These are phyloP conservation scores for Xylaria sp. DNA, from an alignment of 2,329 filamentous ascomycete genomes.

Conservation along the genomic window DNA sequence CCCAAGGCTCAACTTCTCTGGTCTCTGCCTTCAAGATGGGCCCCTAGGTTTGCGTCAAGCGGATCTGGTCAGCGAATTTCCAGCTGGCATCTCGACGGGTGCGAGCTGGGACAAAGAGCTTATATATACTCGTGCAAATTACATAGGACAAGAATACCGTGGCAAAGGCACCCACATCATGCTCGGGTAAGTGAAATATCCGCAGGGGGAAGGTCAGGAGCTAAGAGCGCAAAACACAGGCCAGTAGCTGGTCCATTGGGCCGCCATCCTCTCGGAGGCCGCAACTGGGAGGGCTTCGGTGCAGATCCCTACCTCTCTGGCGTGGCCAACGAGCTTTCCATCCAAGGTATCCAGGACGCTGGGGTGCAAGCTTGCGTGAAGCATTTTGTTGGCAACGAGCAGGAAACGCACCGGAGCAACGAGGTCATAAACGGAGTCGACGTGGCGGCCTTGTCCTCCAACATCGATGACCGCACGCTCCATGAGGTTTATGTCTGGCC, in stretches of 20 bases:
- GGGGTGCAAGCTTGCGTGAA: constrained; percentile 45
- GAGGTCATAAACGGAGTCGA: not conserved
- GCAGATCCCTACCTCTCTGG: constrained; percentile 68
- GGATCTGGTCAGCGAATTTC: constrained; percentile 82
- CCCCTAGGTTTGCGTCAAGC: constrained; percentile 79
- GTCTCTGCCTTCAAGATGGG: constrained; percentile 81
- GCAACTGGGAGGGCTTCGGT: constrained; percentile 69
- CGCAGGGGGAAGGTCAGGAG: too few species aligned
- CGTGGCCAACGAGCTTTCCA: constrained; percentile 55
- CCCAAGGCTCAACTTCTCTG: constrained; percentile 71
- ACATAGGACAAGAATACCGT: constrained; percentile 72
- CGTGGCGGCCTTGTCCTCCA: constrained; percentile 5
- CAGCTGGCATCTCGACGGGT: constrained; percentile 82
- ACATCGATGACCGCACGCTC: constrained; percentile 7
- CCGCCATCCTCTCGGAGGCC: constrained; percentile 53
- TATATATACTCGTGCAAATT: constrained; percentile 77
- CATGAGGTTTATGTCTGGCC: constrained; percentile 19
- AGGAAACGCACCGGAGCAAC: constrained; percentile 61
- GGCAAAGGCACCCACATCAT: constrained; percentile 71
- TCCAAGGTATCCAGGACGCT: constrained; percentile 46
- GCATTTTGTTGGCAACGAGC: constrained; percentile 70
- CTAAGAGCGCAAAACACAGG: too few species aligned
- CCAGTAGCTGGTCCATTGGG: constrained; percentile 52
- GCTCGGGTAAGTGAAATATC: constrained; percentile 68
- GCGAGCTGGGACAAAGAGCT: constrained; percentile 85